Evolutionary conservation across 768 basidiomycete genomes (phyloP), one percentile per base, ranked within the genome.

Genomic region (Lentinula guzmanii): DNA sequence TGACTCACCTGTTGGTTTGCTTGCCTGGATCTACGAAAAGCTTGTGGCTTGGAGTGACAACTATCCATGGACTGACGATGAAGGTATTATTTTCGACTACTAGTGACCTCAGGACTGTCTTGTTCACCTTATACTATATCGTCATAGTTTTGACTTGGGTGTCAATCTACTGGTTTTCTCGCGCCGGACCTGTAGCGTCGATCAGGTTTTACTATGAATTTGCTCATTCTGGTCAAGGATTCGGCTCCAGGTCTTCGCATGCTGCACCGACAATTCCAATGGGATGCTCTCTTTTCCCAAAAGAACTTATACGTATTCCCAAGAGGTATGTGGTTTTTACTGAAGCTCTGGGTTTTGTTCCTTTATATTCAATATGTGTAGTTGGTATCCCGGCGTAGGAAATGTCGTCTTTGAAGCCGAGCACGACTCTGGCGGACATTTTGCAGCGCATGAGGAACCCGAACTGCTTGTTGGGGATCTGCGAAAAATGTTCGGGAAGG

Each of bases 21-120:
- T 75, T 33, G 71, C 69, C 11, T 75, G 75, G 75, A 75, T 75
- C 34, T 75, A 71, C 51, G 74, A 75, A 54, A 74, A 74, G 42
- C 51, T 75, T 10, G 64, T 67, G 43, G 62, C 64, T 34, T 75
- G 72, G 74, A 66, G 74, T 0, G 80, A 80, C 53, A 50, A 64
- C 1, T 81, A 81, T 61, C 72, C 72, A 0, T 81, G 79, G 79
- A 68, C 68, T 15, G 78, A 81, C 54, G 80, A 81, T 8, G 80
- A 81, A 65, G 69, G 79, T 71, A 33, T 21, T 8, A 8, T 5
- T 5, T 39, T 13, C 8, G 37, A 52, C n/a, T 16, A 15, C 52
- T 39, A 18, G 28, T 13, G 21, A 8, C 13, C 5, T 41, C 15
- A 24, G 24, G 24, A 24, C 24, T 24, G 24, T 24, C 9, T 28